Evolutionary conservation across 257 asterid genomes (phyloP), one percentile per base, ranked within the genome.

Genomic region (Gentiana straminea): DNA sequence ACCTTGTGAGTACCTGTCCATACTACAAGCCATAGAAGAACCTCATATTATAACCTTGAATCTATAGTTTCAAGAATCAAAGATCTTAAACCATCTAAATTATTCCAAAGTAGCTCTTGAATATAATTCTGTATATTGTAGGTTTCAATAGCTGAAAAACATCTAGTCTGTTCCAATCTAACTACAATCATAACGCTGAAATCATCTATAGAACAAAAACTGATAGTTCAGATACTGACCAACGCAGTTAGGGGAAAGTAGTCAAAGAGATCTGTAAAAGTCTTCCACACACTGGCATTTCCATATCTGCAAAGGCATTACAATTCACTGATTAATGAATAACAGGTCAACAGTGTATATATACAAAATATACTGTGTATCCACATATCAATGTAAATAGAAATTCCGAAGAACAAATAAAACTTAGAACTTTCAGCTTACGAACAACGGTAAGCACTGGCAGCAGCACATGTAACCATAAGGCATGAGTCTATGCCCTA

Each of bases 251-350:
- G 84, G 13, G 98, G 98, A 66, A 90, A 86, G 72, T 90, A 86
- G 78, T 86, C 96, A 61, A 86, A 90, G 24, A 86, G 78, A 73
- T 90, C 96, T 4, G 98, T 90, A 69, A 90, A 90, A 71, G 66
- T 86, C 82, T 86, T 90, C 94, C 97, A 84, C 57, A 86, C 95
- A 73, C 74, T 90, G 0, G 98, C 95, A 77, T 81, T 90, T 52
- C 97, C 96, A 70, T 90, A 90, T 78, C 96, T 90, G 73, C 57
- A 55, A 49, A 63, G 45, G 15, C 4, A 52, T 65, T 13, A 33
- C 41, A 75, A 41, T 32, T 48, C 51, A 49, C 34, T 41, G 60
- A 24, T 24, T 24, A 24, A 24, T 24, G 24, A 24, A 24, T 24
- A 24, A 24, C 0, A 24, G 24, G 24, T 24, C 24, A 24, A 24